Evolutionary conservation across 192 early-diverging fungal species (phyloP), one percentile per base, ranked within the genome.

Genomic region (Cladochytrium replicatum): DNA sequence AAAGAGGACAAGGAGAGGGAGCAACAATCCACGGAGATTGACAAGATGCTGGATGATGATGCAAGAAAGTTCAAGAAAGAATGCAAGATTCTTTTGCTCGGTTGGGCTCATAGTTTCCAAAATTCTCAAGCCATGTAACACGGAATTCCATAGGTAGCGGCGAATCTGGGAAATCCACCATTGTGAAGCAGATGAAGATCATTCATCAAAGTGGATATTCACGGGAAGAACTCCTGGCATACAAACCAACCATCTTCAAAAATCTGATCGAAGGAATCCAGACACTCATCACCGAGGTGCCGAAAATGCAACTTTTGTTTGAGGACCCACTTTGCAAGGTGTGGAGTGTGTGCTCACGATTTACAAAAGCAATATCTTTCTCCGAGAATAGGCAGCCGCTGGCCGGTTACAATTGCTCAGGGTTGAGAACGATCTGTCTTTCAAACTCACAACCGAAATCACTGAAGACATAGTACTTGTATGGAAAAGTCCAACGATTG

Each of bases 131-230:
- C n/a, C n/a, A n/a, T n/a, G n/a, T n/a, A n/a, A n/a, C n/a, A n/a
- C n/a, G n/a, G n/a, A n/a, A n/a, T n/a, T n/a, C n/a, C n/a, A n/a
- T 23, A 85, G 86, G 87, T 27, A 85, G 82, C 49, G 91, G 89
- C 44, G 91, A 95, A 69, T 93, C 90, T 42, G 91, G 90, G 52
- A 93, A 91, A 63, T 90, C 89, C 32, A 95, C 91, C 37, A 91
- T 95, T 52, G 81, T 95, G 11, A 95, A 95, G 55, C 91, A 95
- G 64, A 95, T 95, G 91, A 93, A 90, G 68, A 89, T 95, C 59
- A 91, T 95, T 54, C 88, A 93, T 66, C 86, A 90, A 63, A 84
- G 87, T 47, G 91, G 88, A 6, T 93, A 89, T 60, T 84, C 83
- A 4, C 68, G 69, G 50, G 83, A 89, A 19, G 91, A 93, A 54